Evolutionary conservation across 2,329 filamentous ascomycete species (phyloP), one percentile per base, ranked within the genome.

Genomic region (Fusarium decemcellulare): DNA sequence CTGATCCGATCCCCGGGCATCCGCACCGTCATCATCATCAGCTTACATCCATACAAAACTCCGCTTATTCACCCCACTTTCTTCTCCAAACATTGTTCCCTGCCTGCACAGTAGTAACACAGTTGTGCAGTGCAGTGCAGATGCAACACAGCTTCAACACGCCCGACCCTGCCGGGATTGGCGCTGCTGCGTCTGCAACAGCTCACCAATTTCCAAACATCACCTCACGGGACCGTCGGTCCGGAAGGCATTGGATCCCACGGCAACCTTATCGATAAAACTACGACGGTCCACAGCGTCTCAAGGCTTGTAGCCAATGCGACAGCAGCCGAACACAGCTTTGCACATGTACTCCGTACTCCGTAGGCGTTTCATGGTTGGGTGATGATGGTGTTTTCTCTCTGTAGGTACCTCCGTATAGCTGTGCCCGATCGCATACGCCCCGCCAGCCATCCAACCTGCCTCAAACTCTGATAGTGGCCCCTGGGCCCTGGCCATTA

Each of bases 151-250:
- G 44, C 12, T 47, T 40, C 34, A 29, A 39, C 9, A 39, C 47
- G 53, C 54, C 66, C 62, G 48, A 59, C 66, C 27, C 43, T 70
- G 59, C 68, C 62, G 51, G 14, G 51, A 56, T 48, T 44, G 39
- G 51, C 43, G 30, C 40, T 59, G 37, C 55, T 46, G 50, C 58
- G n/a, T 40, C 27, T 43, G 27, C 34, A 18, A n/a, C 48, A 52
- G 51, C 51, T 54, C 42, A 46, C 27, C 40, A 9, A 56, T 46
- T 55, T 55, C 52, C 52, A 48, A 34, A n/a, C 36, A 12, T 47
- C n/a, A 44, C 23, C 34, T 36, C 47, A 59, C 42, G 60, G 18
- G 44, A n/a, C 48, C 36, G 40, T 47, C 46, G 27, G 34, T 30
- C 46, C 53, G 53, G 30, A 15, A 16, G 10, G 36, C 23, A 52